Percentiles rank a stretch among this genome's conserved stretches.
Evolutionary conservation across 2,329 filamentous ascomycete species (phyloP).

Genomic region (Fusarium mexicanum): DNA sequence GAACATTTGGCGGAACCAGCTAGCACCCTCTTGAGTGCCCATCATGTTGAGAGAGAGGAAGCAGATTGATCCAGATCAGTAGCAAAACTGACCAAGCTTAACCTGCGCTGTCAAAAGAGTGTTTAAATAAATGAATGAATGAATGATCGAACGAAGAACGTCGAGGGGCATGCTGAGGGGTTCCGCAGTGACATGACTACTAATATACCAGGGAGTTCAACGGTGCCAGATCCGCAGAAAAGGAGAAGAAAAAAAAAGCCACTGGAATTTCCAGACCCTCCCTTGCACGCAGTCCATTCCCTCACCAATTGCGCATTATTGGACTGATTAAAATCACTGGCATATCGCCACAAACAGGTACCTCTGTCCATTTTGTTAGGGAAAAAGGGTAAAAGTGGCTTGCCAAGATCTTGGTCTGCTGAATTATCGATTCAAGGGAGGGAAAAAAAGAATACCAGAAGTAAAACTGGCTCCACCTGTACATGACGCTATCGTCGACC

Average conservation of each 20-base stretch:
- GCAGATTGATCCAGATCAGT: conserved; percentile 1
- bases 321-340: background rate
- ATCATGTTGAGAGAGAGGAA: conserved; percentile 9
- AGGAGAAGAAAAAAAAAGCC: conserved; percentile 5
- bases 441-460: conserved; percentile 3
- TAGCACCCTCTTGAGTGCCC: background rate
- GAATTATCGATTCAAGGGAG: conserved; percentile 5
- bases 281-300: conserved; percentile 1
- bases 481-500: background rate
- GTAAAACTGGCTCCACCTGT: background rate
- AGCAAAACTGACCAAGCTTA: background rate
- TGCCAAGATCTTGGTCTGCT: background rate
- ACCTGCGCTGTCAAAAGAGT: background rate
- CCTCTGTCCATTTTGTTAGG: background rate
- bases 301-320: background rate
- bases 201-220: conserved; percentile 9
- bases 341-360: background rate
- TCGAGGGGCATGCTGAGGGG: background rate
- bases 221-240: background rate
- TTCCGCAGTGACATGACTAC: background rate
- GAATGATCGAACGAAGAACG: background rate
- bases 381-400: background rate
- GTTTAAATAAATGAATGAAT: conserved; percentile 1
- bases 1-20: conserved; percentile 25
- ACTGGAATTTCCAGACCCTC: conserved; percentile 19